Evolutionary conservation across 495 filamentous ascomycete species (phyloP).

Genomic region (Chaetomidium leptoderma): DNA sequence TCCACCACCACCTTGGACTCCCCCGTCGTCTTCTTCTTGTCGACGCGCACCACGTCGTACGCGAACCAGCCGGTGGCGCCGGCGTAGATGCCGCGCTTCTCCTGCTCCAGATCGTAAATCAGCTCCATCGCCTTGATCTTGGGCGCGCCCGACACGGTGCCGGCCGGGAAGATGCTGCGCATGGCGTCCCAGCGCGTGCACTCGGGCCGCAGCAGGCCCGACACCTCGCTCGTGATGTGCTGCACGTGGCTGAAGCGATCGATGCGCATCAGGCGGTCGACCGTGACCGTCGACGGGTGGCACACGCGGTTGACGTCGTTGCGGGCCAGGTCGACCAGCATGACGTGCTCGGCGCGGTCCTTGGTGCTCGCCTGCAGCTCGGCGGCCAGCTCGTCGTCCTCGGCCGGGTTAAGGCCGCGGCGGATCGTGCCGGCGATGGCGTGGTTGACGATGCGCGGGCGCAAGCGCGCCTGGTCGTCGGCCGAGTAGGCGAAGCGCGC

Average conservation of each 20-base stretch:
- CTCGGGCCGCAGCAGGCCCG: slow-evolving; percentile 71
- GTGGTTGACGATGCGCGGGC: slow-evolving; percentile 87
- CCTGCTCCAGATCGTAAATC: slow-evolving; percentile 87
- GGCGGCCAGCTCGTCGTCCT: slow-evolving; percentile 74
- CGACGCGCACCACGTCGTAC: slow-evolving; percentile 52
- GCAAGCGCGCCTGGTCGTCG: slow-evolving; percentile 28
- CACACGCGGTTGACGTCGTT: slow-evolving; percentile 97
- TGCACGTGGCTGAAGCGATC: slow-evolving; percentile 96
- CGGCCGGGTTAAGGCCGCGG: slow-evolving; percentile 71
- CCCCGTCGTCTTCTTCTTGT: slow-evolving; percentile 31
- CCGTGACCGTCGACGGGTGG: slow-evolving; percentile 80
- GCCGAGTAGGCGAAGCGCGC: slow-evolving; percentile 27
- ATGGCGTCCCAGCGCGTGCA: slow-evolving; percentile 95
- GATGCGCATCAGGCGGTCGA: slow-evolving; percentile 92
- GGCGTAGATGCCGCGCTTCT: slow-evolving; percentile 93
- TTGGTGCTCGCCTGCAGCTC: slow-evolving; percentile 78
- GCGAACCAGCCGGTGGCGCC: slow-evolving; percentile 96
- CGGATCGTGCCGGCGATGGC: slow-evolving; percentile 94
- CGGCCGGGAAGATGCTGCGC: slow-evolving; percentile 91
- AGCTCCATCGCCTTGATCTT: slow-evolving; percentile 97
- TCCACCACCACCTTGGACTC: slow-evolving; percentile 6
- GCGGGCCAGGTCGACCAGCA: slow-evolving; percentile 95
- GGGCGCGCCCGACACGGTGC: slow-evolving; percentile 88
- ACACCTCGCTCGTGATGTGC: slow-evolving; percentile 93
- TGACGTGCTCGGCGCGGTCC: slow-evolving; percentile 96